Percentiles rank a stretch among this genome's conserved stretches.
These are phyloP conservation scores for Diplodia seriata DNA, from an alignment of 2,329 filamentous ascomycete species.

Conservation along the genomic window DNA sequence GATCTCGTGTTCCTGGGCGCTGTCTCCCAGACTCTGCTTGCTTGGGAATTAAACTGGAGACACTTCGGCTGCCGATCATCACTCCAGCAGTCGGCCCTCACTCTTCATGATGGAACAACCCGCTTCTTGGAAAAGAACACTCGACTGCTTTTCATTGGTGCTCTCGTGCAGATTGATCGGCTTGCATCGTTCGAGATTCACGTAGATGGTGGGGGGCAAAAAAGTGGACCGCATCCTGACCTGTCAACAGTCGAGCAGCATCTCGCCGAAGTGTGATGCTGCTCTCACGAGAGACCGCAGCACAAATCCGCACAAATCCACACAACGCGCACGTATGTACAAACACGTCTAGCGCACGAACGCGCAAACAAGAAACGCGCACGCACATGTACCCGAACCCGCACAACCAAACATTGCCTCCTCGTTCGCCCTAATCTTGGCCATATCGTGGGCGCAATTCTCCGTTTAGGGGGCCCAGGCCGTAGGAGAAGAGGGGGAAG, in stretches of 20 bases:
- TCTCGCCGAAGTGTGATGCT: background rate
- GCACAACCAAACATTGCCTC: background rate
- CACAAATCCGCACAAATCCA: background rate
- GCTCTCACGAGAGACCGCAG: conserved; percentile 11
- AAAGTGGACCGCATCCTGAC: background rate
- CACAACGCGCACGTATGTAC: too few species aligned
- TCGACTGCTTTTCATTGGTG: conserved; percentile 8
- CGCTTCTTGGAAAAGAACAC: conserved; percentile 11
- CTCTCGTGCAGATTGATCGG: conserved; percentile 19
- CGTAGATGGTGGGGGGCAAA: conserved; percentile 7
- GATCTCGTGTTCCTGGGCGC: conserved; percentile 10
- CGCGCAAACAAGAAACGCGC: background rate
- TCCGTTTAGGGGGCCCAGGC: background rate
- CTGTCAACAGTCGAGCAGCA: background rate
- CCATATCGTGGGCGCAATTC: background rate
- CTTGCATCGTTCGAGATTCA: conserved; percentile 28
- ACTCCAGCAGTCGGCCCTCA: background rate
- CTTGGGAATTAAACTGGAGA: conserved; percentile 16
- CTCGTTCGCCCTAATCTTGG: background rate
- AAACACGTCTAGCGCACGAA: conserved; percentile 5
- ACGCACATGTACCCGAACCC: background rate
- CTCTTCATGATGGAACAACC: background rate
- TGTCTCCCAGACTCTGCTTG: background rate
- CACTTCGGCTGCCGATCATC: conserved; percentile 16
- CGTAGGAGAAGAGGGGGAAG: background rate